Percentiles rank a stretch among this genome's conserved stretches.
These are phyloP conservation scores for Cladorrhinum sp. DNA, from an alignment of 2,329 filamentous ascomycete genomes.

Conservation along the genomic window DNA sequence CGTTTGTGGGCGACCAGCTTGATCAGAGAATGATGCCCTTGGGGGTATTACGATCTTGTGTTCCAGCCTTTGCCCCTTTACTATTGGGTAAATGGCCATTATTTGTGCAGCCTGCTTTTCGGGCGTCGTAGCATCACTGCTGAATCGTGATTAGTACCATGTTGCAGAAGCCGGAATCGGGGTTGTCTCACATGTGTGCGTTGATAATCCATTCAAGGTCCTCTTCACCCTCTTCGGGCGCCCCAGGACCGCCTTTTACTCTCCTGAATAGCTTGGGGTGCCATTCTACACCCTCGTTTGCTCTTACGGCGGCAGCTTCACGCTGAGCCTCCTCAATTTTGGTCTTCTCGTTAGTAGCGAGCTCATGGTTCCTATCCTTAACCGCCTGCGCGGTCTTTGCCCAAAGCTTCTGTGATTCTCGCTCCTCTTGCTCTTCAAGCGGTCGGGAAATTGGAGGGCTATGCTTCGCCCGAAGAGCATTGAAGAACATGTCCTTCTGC, in stretches of 20 bases:
- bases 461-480: constrained; percentile 75
- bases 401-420: constrained; percentile 91
- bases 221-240: constrained; percentile 76
- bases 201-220: constrained; percentile 95
- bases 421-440: constrained; percentile 79
- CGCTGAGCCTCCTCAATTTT: constrained; percentile 90
- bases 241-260: constrained; percentile 67
- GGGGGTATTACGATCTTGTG: constrained; percentile 57
- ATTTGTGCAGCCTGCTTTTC: constrained; percentile 77
- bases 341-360: constrained; percentile 94
- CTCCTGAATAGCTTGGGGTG: constrained; percentile 78
- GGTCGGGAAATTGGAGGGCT: constrained; percentile 71
- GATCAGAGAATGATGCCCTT: constrained; percentile 31
- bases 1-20: constrained; percentile 20
- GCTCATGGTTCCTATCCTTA: constrained; percentile 77
- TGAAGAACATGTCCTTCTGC: constrained; percentile 85
- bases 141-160: constrained; percentile 12
- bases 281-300: constrained; percentile 81
- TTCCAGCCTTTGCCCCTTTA: constrained; percentile 67
- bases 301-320: constrained; percentile 77
- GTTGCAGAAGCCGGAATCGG: background rate
- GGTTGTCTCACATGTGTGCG: constrained; percentile 66
- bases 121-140: constrained; percentile 62
- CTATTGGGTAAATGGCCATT: constrained; percentile 77
- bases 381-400: constrained; percentile 76